phyloP scores from a whole-genome alignment of 805 yeast species.

The Zygosaccharomyces kombuchaensis region DNA sequence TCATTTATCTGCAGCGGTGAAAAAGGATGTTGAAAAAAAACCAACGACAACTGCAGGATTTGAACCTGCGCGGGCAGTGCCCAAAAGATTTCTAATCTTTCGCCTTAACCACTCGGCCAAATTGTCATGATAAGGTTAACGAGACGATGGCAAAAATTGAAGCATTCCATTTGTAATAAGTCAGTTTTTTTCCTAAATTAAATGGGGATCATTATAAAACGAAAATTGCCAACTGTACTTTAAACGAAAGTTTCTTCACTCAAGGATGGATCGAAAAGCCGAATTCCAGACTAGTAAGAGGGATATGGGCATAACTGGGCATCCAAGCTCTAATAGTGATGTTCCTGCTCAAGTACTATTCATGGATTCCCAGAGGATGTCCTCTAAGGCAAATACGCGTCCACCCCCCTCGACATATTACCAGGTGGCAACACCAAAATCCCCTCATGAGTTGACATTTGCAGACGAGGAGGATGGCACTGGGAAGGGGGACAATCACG shows the following conservation, averaged over 20 bases:
- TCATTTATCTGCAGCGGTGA: too few species aligned
- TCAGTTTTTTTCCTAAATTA: background rate
- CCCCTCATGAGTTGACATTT: slow-evolving; percentile 38
- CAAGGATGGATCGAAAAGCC: background rate
- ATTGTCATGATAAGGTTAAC: slow-evolving; percentile 32
- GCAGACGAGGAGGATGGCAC: slow-evolving; percentile 18
- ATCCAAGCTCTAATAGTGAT: slow-evolving; percentile 3
- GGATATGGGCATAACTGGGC: slow-evolving; percentile 1
- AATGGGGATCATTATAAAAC: background rate
- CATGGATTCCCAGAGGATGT: slow-evolving; percentile 13
- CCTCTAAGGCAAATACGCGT: slow-evolving; percentile 10
- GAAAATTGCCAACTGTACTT: background rate
- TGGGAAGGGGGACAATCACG: slow-evolving; percentile 3
- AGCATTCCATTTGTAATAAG: background rate
- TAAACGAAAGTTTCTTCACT: background rate
- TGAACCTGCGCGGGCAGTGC: slow-evolving; percentile 56
- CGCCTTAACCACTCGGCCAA: slow-evolving; percentile 64
- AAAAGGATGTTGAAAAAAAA: too few species aligned
- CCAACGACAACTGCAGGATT: slow-evolving; percentile 62
- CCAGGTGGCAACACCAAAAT: slow-evolving; percentile 43
- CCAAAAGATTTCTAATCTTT: slow-evolving; percentile 53
- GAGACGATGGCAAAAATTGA: too few species aligned
- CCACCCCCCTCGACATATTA: slow-evolving; percentile 23
- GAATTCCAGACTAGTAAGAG: background rate
- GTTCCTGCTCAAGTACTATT: slow-evolving; percentile 13